Percentiles rank a stretch among this genome's conserved stretches.
phyloP scores from a whole-genome alignment of 2,329 filamentous ascomycete species.

The Colletotrichum sp. region DNA sequence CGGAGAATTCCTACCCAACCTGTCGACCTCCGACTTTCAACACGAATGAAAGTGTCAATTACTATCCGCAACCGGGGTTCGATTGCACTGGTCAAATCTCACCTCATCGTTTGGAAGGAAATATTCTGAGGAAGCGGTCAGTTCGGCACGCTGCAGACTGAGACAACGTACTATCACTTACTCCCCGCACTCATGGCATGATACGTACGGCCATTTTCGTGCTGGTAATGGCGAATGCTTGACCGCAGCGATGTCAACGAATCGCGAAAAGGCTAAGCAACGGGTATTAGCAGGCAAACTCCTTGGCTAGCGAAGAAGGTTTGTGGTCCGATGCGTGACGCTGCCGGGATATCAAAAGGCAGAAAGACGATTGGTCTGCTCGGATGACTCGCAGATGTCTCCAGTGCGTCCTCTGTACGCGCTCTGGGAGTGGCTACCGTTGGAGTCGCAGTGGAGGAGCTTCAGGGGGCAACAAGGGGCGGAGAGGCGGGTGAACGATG shows the following conservation, averaged over 20 bases:
- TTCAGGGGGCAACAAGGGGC: background rate
- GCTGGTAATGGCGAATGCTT: conserved; percentile 39
- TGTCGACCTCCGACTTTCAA: conserved; percentile 32
- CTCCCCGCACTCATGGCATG: conserved; percentile 30
- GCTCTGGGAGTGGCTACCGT: background rate
- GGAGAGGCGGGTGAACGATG: background rate
- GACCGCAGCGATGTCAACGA: conserved; percentile 24
- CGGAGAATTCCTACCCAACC: conserved; percentile 19
- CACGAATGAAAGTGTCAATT: too few relatives aligned
- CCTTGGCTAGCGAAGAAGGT: background rate
- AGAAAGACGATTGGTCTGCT: background rate
- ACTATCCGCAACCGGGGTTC: too few relatives aligned
- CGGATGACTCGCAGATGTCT: background rate
- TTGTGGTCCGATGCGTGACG: background rate
- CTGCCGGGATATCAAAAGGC: background rate
- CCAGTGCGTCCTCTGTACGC: background rate
- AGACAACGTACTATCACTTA: background rate
- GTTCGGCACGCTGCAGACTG: background rate
- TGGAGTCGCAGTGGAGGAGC: background rate
- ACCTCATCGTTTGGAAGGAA: conserved; percentile 29
- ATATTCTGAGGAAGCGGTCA: conserved; percentile 25
- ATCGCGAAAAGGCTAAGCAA: background rate
- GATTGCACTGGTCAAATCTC: conserved; percentile 10
- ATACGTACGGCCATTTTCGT: conserved; percentile 44
- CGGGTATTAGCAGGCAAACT: background rate